Percentiles rank a stretch among this genome's conserved stretches.
Conservation (phyloP, 495 filamentous ascomycete species). For the Penicillium ochrochloron region DNA sequence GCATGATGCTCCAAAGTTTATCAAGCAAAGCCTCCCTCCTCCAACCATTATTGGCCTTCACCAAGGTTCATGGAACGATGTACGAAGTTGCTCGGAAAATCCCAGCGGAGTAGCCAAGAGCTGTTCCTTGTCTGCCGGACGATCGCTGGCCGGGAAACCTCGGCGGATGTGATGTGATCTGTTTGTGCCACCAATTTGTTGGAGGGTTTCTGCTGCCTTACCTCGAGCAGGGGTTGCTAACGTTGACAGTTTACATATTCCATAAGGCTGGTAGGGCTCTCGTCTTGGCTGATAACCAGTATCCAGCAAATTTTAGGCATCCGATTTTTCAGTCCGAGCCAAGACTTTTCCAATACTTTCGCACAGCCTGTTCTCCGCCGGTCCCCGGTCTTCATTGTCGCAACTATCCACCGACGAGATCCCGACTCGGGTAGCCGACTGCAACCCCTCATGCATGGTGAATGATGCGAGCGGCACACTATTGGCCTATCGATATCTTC, state of each 20-base stretch:
- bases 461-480: conserved; percentile 5
- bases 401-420: conserved; percentile 16
- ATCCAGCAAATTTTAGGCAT: background rate
- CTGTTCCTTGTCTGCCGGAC: conserved; percentile 10
- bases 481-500: conserved; percentile 11
- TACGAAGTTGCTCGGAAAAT: background rate
- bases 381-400: conserved; percentile 11
- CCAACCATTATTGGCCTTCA: background rate
- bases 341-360: background rate
- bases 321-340: conserved; percentile 10
- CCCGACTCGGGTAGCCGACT: conserved; percentile 32
- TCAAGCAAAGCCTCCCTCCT: background rate
- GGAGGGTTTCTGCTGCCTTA: background rate
- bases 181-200: conserved; percentile 8
- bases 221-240: background rate
- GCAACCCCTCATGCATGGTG: conserved; percentile 14
- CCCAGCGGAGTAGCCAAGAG: conserved; percentile 19
- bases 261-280: background rate
- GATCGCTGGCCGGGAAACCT: background rate
- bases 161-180: conserved; percentile 6
- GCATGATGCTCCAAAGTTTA: conserved; percentile 4
- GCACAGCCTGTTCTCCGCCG: background rate
- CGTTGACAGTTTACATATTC: background rate
- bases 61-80: background rate
- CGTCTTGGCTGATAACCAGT: background rate